phyloP scores from a whole-genome alignment of 2,329 filamentous ascomycete genomes.

The Alternaria sp. region DNA sequence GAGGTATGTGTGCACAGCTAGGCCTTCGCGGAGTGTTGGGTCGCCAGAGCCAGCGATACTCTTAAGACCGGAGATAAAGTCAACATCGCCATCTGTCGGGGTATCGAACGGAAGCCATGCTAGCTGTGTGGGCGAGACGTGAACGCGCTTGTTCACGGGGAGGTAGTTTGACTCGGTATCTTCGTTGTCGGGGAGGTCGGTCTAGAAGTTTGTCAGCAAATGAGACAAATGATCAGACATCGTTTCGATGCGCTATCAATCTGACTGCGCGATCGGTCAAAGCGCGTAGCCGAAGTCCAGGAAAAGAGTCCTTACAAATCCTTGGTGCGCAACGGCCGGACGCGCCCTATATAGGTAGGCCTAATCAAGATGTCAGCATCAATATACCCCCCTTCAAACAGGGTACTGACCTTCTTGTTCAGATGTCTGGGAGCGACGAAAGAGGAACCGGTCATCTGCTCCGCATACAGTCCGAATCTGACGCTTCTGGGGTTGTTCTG shows the following conservation, averaged over 20 bases:
- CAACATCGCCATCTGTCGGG: constrained; percentile 37
- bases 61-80: constrained; percentile 45
- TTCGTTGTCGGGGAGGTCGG: constrained; percentile 43
- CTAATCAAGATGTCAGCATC: constrained; percentile 10
- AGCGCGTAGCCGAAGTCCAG: background rate
- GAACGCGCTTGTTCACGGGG: constrained; percentile 44
- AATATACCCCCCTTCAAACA: background rate
- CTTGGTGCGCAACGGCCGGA: constrained; percentile 48
- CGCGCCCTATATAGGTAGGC: constrained; percentile 44
- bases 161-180: constrained; percentile 47
- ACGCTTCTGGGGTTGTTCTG: constrained; percentile 51
- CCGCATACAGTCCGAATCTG: constrained; percentile 46
- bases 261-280: background rate
- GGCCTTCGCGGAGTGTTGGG: constrained; percentile 45
- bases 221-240: constrained; percentile 1
- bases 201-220: constrained; percentile 39
- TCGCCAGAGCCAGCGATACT: constrained; percentile 49
- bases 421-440: constrained; percentile 46
- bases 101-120: constrained; percentile 48
- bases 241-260: background rate
- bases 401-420: constrained; percentile 39
- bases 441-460: constrained; percentile 46
- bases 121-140: constrained; percentile 46
- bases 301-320: constrained; percentile 39
- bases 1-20: constrained; percentile 45